Percentiles rank a stretch among this genome's conserved stretches.
Evolutionary conservation across 257 asterid species (phyloP).

Genomic region (Capsicum baccatum): DNA sequence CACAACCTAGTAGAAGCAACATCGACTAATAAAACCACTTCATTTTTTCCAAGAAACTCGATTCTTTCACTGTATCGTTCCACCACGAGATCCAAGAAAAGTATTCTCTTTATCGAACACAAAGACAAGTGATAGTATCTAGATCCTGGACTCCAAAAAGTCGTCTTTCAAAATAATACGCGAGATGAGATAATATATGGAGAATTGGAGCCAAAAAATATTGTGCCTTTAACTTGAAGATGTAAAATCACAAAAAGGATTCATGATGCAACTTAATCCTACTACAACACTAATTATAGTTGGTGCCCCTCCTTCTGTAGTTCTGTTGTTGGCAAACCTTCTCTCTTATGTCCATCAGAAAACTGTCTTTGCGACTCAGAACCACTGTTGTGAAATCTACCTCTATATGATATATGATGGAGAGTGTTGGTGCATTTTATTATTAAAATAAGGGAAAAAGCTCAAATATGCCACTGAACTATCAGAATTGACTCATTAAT

Average conservation of each 20-base stretch:
- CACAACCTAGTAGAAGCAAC: background rate
- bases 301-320: constrained; percentile 25
- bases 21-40: background rate
- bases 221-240: background rate
- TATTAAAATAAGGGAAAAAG: too few relatives aligned
- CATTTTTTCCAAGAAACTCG: background rate
- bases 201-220: background rate
- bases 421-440: too few relatives aligned
- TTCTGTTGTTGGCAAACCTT: background rate
- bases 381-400: constrained; percentile 31
- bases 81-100: background rate
- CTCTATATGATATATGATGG: constrained; percentile 29
- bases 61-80: background rate
- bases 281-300: background rate
- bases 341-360: background rate
- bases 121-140: background rate
- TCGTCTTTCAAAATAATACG: background rate
- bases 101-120: background rate
- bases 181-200: background rate
- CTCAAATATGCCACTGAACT: too few relatives aligned
- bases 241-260: background rate
- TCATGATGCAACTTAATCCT: background rate
- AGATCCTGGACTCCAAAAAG: background rate
- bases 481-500: too few relatives aligned
- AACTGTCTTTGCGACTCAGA: background rate